A percentile compares a stretch with the other conserved stretches of the same genome.
Conservation (phyloP, 2,329 filamentous ascomycete species). For the Pseudogymnoascus sp. region DNA sequence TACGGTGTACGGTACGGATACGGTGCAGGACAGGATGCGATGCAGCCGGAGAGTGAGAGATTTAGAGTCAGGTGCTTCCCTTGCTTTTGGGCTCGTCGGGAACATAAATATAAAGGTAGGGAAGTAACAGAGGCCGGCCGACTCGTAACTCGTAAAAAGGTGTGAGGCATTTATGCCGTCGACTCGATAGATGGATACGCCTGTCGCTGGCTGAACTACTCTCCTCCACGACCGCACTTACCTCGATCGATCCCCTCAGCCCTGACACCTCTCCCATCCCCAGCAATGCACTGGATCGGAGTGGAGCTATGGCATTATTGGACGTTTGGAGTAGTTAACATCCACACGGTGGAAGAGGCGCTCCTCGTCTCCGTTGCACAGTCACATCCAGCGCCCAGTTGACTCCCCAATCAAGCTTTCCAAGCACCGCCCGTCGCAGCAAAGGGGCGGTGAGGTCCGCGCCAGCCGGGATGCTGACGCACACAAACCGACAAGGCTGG, state of each 20-base stretch:
- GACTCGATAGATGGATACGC: neutral
- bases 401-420: neutral
- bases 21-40: neutral
- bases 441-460: neutral
- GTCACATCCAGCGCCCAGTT: neutral
- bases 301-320: neutral
- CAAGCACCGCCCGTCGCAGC: neutral
- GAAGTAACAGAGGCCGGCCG: neutral
- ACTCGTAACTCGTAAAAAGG: neutral
- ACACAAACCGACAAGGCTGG: neutral
- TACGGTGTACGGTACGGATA: neutral
- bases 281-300: neutral
- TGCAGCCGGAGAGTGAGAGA: neutral
- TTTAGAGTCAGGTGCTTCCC: neutral
- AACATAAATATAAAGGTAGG: neutral
- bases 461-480: neutral
- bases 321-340: too few species aligned
- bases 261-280: neutral
- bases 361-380: neutral
- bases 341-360: too few species aligned
- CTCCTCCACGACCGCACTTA: neutral
- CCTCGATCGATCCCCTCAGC: neutral
- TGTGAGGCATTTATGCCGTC: conserved; percentile 2
- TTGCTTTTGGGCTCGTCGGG: neutral
- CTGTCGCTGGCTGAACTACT: neutral